phyloP scores from a whole-genome alignment of 139 green algal genomes.

The Picochlorum costavermella region DNA sequence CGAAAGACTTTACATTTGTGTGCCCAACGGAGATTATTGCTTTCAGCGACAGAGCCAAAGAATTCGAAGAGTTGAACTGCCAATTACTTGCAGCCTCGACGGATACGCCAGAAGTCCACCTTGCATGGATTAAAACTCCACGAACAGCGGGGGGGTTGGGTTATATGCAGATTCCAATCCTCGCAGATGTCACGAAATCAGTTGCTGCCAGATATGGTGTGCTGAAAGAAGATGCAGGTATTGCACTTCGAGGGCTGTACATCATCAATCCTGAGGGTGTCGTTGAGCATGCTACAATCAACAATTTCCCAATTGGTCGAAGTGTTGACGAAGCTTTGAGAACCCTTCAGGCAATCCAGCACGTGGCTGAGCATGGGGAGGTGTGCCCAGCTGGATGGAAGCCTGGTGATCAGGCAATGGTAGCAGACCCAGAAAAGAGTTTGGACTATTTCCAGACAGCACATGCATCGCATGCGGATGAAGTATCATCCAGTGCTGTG shows the following conservation, averaged over 20 bases:
- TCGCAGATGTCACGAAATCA: conserved; percentile 69
- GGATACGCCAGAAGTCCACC: conserved; percentile 72
- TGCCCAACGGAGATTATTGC: conserved; percentile 79
- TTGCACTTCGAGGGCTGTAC: conserved; percentile 80
- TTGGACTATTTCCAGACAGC: conserved; percentile 66
- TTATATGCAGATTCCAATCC: conserved; percentile 73
- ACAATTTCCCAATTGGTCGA: conserved; percentile 92
- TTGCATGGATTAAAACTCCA: conserved; percentile 74
- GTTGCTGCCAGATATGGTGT: conserved; percentile 58
- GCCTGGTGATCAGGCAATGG: conserved; percentile 83
- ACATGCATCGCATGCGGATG: conserved; percentile 4
- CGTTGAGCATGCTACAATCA: conserved; percentile 93
- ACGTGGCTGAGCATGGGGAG: conserved; percentile 68
- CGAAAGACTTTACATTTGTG: conserved; percentile 48
- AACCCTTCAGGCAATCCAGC: conserved; percentile 89
- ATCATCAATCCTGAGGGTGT: conserved; percentile 85
- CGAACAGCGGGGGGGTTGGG: conserved; percentile 65
- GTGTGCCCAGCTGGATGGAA: conserved; percentile 88
- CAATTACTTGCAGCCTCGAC: conserved; percentile 71
- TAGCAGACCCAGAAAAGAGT: conserved; percentile 63
- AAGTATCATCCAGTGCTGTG: conserved; percentile 7
- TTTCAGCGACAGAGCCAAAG: conserved; percentile 69
- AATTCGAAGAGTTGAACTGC: conserved; percentile 68
- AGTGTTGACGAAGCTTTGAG: conserved; percentile 95
- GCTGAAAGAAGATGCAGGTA: conserved; percentile 57